Conservation (phyloP, 306 rosid genomes). For the Corylus heterophylla region DNA sequence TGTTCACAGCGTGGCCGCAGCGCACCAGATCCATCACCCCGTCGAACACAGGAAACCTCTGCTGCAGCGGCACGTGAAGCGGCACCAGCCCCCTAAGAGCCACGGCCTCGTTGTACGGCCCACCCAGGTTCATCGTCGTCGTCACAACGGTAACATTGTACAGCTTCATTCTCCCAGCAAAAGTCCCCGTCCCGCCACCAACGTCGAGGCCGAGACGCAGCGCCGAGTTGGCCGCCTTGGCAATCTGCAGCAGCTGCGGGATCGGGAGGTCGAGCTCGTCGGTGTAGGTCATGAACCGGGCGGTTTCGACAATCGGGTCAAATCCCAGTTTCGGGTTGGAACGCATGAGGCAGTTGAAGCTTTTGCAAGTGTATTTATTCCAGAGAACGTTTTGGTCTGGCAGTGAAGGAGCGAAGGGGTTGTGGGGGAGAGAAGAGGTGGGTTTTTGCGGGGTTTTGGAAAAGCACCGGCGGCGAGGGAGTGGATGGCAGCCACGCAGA, state of each 20-base stretch:
- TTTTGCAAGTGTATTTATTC: constrained; percentile 70
- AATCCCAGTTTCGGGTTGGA: constrained; percentile 66
- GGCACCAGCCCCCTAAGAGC: constrained; percentile 87
- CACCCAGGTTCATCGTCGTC: constrained; percentile 77
- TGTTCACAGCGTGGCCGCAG: constrained; percentile 87
- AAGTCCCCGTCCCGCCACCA: constrained; percentile 87
- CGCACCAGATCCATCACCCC: constrained; percentile 88
- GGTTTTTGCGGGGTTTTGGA: constrained; percentile 67
- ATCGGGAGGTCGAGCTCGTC: constrained; percentile 86
- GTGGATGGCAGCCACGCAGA: constrained; percentile 95
- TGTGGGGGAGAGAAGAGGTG: constrained; percentile 45
- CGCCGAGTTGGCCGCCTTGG: constrained; percentile 53
- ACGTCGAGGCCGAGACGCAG: constrained; percentile 79
- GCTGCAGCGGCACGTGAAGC: constrained; percentile 89
- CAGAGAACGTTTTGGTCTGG: constrained; percentile 64
- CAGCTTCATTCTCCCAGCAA: constrained; percentile 81
- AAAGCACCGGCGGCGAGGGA: constrained; percentile 96
- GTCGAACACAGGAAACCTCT: constrained; percentile 80
- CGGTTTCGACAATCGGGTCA: constrained; percentile 39
- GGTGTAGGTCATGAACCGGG: constrained; percentile 44
- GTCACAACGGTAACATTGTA: constrained; percentile 77
- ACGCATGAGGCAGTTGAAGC: constrained; percentile 63
- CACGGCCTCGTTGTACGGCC: constrained; percentile 77
- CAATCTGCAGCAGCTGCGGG: constrained; percentile 70
- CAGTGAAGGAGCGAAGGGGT: constrained; percentile 58